Base-by-base conservation (phyloP, 345 rosid species). In the Brassica rapa region DNA sequence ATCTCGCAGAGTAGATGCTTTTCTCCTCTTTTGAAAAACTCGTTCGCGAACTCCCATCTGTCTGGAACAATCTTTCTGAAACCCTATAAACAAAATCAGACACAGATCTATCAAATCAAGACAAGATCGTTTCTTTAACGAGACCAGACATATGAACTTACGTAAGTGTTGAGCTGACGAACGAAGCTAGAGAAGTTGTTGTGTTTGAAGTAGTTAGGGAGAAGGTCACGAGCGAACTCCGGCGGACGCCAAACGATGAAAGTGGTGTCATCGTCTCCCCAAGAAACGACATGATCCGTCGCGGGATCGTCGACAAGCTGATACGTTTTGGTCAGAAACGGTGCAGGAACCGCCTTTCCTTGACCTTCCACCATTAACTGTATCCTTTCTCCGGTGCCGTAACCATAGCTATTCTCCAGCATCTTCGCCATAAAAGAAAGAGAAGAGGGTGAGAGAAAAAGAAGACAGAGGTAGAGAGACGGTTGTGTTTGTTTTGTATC, bases 1-100 rank as follows among this genome's bases (percentile, higher is more conserved):
- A 94, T 94, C 87, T 91, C 98, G 59, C 97, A 94, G 55, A 94
- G 93, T 68, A 92, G 72, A 77, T 94, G 97, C 80, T 94, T 92
- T 43, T 94, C 97, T 71, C 98, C 98, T 68, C 89, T 89, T 77
- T 88, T 89, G 90, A 94, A 94, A 82, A 83, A 88, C 84, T 92
- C 98, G 65, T 94, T 94, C 0, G 98, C 98, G 39, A 94, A 94
- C 81, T 94, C 98, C 98, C 98, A 94, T 80, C 97, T 83, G 85
- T 94, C 98, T 0, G 98, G 98, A 8, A 94, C 98, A 62, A 94
- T 91, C 91, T 94, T 94, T 74, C 97, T 91, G 77, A 94, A 94
- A 64, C 98, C 98, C 98, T 94, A 88, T 33, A 19, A 9, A 4
- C 6, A 61, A 56, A 19, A 19, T 37, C 15, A 39, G 59, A 35